Evolutionary conservation across 306 rosid genomes (phyloP).

Genomic region (Pterocarpus macrocarpus): DNA sequence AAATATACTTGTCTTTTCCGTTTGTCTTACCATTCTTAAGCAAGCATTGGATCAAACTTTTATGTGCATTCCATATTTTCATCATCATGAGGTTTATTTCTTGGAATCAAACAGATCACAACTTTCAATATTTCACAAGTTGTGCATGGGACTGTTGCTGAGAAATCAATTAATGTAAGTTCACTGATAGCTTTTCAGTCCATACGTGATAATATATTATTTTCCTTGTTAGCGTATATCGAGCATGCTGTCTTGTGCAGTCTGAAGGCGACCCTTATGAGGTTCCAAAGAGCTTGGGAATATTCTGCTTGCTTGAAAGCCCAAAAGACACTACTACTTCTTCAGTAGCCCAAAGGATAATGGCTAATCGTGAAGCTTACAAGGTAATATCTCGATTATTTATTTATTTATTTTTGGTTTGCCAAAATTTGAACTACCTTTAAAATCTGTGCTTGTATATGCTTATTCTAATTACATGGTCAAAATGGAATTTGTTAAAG

Average conservation of each 20-base stretch:
- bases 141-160: conserved; percentile 89
- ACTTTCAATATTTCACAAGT: conserved; percentile 90
- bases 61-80: conserved; percentile 37
- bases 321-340: conserved; percentile 81
- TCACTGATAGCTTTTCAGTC: conserved; percentile 13
- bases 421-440: conserved; percentile 11
- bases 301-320: conserved; percentile 85
- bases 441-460: neutral
- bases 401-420: neutral
- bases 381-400: conserved; percentile 55
- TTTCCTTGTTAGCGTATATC: conserved; percentile 14
- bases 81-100: conserved; percentile 21
- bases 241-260: conserved; percentile 57
- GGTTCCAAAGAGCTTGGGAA: conserved; percentile 85
- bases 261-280: conserved; percentile 75
- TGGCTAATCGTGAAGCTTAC: conserved; percentile 94
- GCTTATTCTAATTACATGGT: neutral
- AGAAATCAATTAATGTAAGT: conserved; percentile 69
- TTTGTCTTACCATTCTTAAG: neutral
- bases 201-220: conserved; percentile 14
- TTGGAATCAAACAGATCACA: conserved; percentile 73
- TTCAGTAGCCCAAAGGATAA: conserved; percentile 86
- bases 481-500: neutral
- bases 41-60: conserved; percentile 17
- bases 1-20: conserved; percentile 3